phyloP scores from a whole-genome alignment of 2,329 filamentous ascomycete genomes.

The Camillea tinctor region DNA sequence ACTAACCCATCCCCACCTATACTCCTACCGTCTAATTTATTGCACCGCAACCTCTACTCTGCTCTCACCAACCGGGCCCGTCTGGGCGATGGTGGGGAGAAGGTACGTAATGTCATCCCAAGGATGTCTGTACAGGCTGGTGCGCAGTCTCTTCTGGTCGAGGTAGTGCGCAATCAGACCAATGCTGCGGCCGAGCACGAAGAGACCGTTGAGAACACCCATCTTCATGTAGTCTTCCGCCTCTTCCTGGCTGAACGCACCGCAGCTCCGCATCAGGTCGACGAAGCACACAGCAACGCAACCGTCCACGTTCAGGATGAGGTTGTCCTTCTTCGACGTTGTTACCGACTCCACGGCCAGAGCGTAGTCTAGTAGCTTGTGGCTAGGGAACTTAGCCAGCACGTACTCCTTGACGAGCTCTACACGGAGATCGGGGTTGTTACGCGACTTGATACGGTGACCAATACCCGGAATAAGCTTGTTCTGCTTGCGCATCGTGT shows the following conservation, averaged over 20 bases:
- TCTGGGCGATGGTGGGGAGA: conserved; percentile 74
- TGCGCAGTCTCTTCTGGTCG: conserved; percentile 98
- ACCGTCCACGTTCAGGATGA: conserved; percentile 98
- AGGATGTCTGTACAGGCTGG: conserved; percentile 97
- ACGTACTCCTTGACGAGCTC: conserved; percentile 99
- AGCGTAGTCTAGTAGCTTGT: conserved; percentile 98
- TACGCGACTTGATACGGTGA: conserved; percentile 98
- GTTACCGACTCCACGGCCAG: conserved; percentile 97
- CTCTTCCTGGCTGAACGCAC: conserved; percentile 93
- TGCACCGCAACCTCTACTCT: conserved; percentile 82
- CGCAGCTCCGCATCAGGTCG: conserved; percentile 94
- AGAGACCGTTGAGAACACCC: conserved; percentile 99
- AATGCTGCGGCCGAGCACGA: conserved; percentile 94
- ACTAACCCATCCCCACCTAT: conserved; percentile 22
- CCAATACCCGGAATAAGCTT: conserved; percentile 99
- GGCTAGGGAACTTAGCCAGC: conserved; percentile 92
- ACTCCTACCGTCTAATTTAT: conserved; percentile 39
- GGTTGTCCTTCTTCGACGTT: conserved; percentile 99
- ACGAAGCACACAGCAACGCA: conserved; percentile 99
- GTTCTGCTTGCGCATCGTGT: conserved; percentile 99
- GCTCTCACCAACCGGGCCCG: conserved; percentile 73
- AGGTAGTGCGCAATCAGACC: conserved; percentile 99
- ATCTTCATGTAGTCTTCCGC: conserved; percentile 98
- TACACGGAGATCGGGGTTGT: conserved; percentile 99
- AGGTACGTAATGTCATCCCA: conserved; percentile 99